Conservation (phyloP, 805 yeast species). For the Crinitomyces ghanaensis region DNA sequence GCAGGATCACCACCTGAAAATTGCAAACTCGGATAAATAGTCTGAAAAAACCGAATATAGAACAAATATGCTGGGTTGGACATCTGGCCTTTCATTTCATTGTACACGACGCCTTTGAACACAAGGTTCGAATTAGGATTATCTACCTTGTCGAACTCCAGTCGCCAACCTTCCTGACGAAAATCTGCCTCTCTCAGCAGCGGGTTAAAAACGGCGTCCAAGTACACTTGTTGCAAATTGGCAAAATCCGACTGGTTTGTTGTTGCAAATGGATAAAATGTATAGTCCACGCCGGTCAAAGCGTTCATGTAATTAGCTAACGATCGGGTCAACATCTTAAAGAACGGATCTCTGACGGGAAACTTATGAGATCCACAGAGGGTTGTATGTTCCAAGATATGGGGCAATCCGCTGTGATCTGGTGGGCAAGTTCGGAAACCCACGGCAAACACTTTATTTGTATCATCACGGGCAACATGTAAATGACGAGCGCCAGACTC, state of each 20-base stretch:
- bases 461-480: constrained; percentile 75
- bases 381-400: constrained; percentile 91
- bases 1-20: constrained; percentile 94
- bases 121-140: constrained; percentile 51
- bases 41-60: constrained; percentile 74
- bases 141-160: constrained; percentile 55
- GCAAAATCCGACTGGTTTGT: constrained; percentile 73
- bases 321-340: constrained; percentile 93
- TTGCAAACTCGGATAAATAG: constrained; percentile 72
- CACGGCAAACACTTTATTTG: constrained; percentile 78
- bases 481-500: constrained; percentile 70
- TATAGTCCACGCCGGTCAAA: constrained; percentile 95
- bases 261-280: constrained; percentile 93
- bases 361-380: constrained; percentile 84
- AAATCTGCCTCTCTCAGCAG: constrained; percentile 69
- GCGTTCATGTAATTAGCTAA: constrained; percentile 96
- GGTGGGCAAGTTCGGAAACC: constrained; percentile 94
- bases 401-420: constrained; percentile 90
- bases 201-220: constrained; percentile 81
- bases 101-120: constrained; percentile 93
- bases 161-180: constrained; percentile 94
- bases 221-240: constrained; percentile 76
- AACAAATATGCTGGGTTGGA: constrained; percentile 78
- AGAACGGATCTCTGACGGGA: constrained; percentile 95
- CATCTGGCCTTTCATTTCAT: constrained; percentile 97